A percentile compares a stretch with the other conserved stretches of the same genome.
Conservation (phyloP, 441 rosid genomes). For the Aquilaria agallochum region DNA sequence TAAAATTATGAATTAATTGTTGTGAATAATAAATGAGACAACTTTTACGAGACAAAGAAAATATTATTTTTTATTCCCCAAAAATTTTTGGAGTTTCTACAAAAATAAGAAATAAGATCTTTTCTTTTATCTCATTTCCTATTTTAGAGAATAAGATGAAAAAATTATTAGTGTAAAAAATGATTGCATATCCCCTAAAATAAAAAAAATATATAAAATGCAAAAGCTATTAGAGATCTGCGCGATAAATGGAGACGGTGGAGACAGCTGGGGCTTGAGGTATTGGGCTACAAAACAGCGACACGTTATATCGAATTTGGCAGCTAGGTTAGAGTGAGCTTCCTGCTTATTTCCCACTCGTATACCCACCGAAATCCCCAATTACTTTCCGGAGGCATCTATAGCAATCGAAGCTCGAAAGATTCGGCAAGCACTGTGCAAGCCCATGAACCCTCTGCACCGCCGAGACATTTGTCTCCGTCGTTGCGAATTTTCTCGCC, state of each 20-base stretch:
- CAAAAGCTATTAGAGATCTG: no score
- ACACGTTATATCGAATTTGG: constrained; percentile 15
- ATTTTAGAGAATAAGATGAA: no score
- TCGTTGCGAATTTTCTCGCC: constrained; percentile 11
- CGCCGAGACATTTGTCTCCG: background rate
- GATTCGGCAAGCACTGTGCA: constrained; percentile 28
- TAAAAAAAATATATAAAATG: no score
- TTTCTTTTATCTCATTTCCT: no score
- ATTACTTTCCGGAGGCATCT: constrained; percentile 13
- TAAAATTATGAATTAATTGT: no score
- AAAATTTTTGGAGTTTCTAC: no score
- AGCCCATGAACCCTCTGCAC: constrained; percentile 3
- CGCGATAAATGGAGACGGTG: background rate
- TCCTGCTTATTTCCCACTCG: constrained; percentile 13
- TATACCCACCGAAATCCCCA: background rate
- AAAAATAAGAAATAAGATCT: no score
- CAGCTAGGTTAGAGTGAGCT: constrained; percentile 25
- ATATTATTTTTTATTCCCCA: no score
- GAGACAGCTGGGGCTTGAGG: constrained; percentile 4
- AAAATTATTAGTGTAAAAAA: no score
- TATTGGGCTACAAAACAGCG: constrained; percentile 5
- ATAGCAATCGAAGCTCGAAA: constrained; percentile 2
- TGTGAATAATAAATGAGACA: no score
- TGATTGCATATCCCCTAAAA: no score
- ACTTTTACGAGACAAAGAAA: no score